phyloP scores from a whole-genome alignment of 768 basidiomycete genomes.

The Lactarius sanguifluus region DNA sequence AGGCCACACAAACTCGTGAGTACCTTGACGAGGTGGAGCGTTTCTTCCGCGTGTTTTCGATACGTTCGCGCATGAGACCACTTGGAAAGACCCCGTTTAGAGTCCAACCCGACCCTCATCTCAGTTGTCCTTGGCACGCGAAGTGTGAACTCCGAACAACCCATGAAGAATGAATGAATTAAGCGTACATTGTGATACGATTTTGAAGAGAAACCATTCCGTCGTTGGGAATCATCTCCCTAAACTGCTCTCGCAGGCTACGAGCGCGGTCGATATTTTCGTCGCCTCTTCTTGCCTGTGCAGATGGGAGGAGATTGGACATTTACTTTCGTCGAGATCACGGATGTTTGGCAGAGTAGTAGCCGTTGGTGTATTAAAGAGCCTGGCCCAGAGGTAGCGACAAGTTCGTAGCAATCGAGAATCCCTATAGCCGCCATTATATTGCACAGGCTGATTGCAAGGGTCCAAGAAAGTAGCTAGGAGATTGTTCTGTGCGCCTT shows the following conservation, averaged over 20 bases:
- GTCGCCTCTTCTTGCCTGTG: constrained; percentile 13
- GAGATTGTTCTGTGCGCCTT: not conserved
- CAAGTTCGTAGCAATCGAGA: not conserved
- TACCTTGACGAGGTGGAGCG: constrained; percentile 11
- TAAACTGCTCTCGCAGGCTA: constrained; percentile 11
- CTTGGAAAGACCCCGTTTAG: constrained; percentile 3
- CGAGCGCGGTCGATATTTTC: not conserved
- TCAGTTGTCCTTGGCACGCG: not conserved
- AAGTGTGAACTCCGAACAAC: not conserved
- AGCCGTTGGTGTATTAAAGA: not conserved
- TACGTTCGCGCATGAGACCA: constrained; percentile 5
- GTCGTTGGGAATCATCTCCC: not conserved
- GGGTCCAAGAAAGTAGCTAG: not conserved
- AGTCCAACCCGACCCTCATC: constrained; percentile 1
- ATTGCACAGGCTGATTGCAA: not conserved
- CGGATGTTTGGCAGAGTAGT: not conserved
- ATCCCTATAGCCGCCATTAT: not conserved
- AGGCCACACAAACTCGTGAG: not conserved
- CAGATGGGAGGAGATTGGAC: constrained; percentile 3
- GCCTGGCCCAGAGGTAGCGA: not conserved
- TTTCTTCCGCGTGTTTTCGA: constrained; percentile 15
- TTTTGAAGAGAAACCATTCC: constrained; percentile 1
- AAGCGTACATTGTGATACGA: constrained; percentile 7
- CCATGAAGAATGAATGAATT: not conserved
- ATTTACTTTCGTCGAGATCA: not conserved